phyloP scores from a whole-genome alignment of 176 grass and related monocot genomes.

The Carex pumila region DNA sequence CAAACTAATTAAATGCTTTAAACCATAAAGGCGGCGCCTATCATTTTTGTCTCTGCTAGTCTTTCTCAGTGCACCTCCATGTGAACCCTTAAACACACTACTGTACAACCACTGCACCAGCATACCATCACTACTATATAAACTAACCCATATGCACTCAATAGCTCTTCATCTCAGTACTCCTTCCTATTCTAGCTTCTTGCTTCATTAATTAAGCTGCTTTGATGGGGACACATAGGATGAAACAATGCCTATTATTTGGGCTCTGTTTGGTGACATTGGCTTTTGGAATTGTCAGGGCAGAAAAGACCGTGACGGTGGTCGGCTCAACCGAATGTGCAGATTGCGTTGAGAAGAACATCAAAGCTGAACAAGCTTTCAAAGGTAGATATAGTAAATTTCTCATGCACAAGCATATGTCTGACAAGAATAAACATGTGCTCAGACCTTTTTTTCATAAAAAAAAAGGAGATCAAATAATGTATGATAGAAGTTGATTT shows the following conservation, averaged over 20 bases:
- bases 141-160: neutral
- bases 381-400: neutral
- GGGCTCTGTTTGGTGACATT: constrained; percentile 6
- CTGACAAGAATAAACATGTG: neutral
- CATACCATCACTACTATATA: constrained; percentile 2
- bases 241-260: constrained; percentile 7
- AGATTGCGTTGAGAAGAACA: constrained; percentile 10
- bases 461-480: neutral
- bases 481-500: neutral
- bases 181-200: neutral
- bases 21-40: constrained; percentile 13
- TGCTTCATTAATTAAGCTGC: neutral
- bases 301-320: neutral
- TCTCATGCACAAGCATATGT: neutral
- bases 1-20: neutral
- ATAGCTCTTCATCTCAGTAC: neutral
- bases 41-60: neutral
- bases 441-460: neutral
- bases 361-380: constrained; percentile 13
- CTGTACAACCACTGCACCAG: neutral
- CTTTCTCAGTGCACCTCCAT: neutral
- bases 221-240: neutral
- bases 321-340: constrained; percentile 12
- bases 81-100: neutral
- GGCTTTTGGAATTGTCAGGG: neutral